phyloP scores from a whole-genome alignment of 1,284 basidiomycete species.

The Cutaneotrichosporon sp. region DNA sequence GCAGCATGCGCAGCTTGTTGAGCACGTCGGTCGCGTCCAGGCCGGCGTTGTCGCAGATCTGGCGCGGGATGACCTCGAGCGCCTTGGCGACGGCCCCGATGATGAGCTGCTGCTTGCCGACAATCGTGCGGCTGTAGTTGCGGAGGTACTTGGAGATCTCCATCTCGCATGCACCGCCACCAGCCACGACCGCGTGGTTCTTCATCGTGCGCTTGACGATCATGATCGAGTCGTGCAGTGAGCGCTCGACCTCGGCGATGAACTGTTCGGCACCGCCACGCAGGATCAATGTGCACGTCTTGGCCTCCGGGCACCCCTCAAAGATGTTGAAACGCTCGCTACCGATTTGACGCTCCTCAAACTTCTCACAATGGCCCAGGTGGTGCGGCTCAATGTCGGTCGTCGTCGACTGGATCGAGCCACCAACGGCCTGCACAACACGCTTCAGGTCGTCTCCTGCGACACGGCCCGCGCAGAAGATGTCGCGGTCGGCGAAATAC shows the following conservation, averaged over 20 bases:
- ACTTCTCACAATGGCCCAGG: constrained; percentile 83
- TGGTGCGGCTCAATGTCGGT: constrained; percentile 87
- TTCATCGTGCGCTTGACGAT: constrained; percentile 96
- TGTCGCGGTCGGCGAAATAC: constrained; percentile 98
- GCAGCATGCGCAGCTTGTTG: constrained; percentile 96
- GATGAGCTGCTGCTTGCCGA: constrained; percentile 93
- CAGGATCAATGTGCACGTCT: constrained; percentile 93
- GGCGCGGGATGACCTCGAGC: constrained; percentile 93
- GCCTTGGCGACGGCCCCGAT: constrained; percentile 95
- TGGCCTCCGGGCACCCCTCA: constrained; percentile 87
- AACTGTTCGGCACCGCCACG: constrained; percentile 98
- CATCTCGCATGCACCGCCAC: constrained; percentile 99
- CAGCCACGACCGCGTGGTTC: constrained; percentile 93
- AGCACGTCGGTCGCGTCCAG: constrained; percentile 95
- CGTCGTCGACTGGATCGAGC: constrained; percentile 90
- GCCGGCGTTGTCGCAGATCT: constrained; percentile 98
- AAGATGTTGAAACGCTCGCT: constrained; percentile 98
- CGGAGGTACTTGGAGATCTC: constrained; percentile 91
- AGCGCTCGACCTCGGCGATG: constrained; percentile 96
- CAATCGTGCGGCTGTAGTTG: constrained; percentile 83
- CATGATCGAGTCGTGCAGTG: constrained; percentile 98
- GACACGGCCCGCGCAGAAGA: constrained; percentile 98
- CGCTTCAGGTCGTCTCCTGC: constrained; percentile 84
- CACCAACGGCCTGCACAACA: constrained; percentile 93
- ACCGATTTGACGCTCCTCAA: constrained; percentile 94